Evolutionary conservation across 306 rosid genomes (phyloP), one percentile per base, ranked within the genome.

Genomic region (Acacia confusa): DNA sequence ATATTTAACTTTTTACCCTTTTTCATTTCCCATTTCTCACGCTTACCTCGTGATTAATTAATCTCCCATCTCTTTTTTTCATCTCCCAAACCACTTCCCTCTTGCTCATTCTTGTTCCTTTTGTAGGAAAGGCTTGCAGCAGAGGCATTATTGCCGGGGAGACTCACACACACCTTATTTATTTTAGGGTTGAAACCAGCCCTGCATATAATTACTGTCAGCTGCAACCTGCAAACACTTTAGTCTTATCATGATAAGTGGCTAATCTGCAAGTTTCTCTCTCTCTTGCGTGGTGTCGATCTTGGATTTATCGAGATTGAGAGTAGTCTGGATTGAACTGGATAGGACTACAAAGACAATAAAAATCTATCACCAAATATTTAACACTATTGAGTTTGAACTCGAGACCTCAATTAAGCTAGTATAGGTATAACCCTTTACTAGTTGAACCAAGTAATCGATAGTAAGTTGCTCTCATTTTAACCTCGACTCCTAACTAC

Each of bases 21-120:
- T 84, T 72, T 77, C 7, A 24, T 15, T 32, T 1, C 14, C 17
- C 24, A 58, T 53, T 85, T 85, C 65, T 82, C 88, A 82, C 58
- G 44, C 85, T 82, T 60, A 48, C 65, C 85, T 78, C 76, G 88
- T 85, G 88, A 85, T 6, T 60, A 38, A 58, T 63, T 81, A 17
- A 77, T 45, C 52, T 13, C 58, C 65, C 43, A 80, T 47, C 70
- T 69, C n/a, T 27, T 77, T 58, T 66, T 76, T 44, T 80, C 79
- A 79, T 74, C 86, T 63, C 25, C 27, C 74, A 43, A 77, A 78
- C 79, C 71, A 52, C 65, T 48, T 61, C 61, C 25, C 61, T 17
- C 52, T 47, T 47, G 19, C 52, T 14, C 52, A 10, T 47, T 14
- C 52, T 16, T 11, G 47, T 43, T 43, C 13, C 12, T 43, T 43